These are phyloP conservation scores for Waltiozyma sp. DNA, from an alignment of 1,139 yeast species.

Conservation along the genomic window DNA sequence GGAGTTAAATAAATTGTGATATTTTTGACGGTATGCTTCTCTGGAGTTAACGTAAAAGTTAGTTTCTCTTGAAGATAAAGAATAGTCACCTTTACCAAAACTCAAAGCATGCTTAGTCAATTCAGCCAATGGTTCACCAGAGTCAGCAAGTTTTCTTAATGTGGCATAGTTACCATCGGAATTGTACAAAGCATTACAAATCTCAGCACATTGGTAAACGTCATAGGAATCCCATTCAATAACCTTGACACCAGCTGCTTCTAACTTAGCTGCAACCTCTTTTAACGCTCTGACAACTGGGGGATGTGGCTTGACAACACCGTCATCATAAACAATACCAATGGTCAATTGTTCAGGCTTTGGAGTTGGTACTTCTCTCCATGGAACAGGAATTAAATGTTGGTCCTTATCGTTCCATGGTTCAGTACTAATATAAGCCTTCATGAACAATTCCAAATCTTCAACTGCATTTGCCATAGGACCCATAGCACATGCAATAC, in stretches of 20 bases:
- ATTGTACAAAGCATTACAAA: conserved; percentile 28
- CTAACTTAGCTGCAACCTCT: conserved; percentile 28
- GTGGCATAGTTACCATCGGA: conserved; percentile 55
- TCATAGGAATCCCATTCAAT: conserved; percentile 42
- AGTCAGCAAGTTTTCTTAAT: conserved; percentile 35
- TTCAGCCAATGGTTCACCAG: conserved; percentile 57
- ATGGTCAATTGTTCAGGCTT: conserved; percentile 30
- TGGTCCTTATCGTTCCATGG: conserved; percentile 47
- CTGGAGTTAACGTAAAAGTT: conserved; percentile 38
- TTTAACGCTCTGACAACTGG: conserved; percentile 42
- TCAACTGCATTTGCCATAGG: conserved; percentile 51
- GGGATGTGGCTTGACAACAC: conserved; percentile 42
- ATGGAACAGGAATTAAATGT: conserved; percentile 38
- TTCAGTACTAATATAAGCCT: conserved; percentile 39
- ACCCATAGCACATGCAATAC: conserved; percentile 43
- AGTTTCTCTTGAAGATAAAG: conserved; percentile 32
- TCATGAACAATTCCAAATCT: conserved; percentile 59
- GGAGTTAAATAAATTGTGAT: conserved; percentile 37
- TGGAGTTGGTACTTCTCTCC: conserved; percentile 42
- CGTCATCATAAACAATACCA: conserved; percentile 35
- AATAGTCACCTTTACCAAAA: conserved; percentile 44
- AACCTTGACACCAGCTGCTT: conserved; percentile 33
- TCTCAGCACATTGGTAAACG: conserved; percentile 38
- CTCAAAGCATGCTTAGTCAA: conserved; percentile 51
- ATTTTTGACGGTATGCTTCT: conserved; percentile 45